These are phyloP conservation scores for Fusarium torulosum DNA, from an alignment of 2,329 filamentous ascomycete genomes.

Conservation along the genomic window DNA sequence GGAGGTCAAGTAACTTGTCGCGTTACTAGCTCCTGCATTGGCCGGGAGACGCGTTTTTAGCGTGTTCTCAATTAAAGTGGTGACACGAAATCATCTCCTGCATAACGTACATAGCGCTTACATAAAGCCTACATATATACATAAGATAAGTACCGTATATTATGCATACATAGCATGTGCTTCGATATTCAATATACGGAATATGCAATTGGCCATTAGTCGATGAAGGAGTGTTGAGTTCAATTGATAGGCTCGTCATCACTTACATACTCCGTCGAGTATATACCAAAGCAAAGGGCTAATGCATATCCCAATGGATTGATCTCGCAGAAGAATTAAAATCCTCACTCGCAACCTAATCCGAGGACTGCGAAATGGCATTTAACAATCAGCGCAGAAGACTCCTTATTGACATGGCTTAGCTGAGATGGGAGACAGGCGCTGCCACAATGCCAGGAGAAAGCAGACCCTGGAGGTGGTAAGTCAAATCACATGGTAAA, in stretches of 20 bases:
- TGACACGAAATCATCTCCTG: conserved; percentile 38
- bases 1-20: conserved; percentile 33
- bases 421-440: no score
- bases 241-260: no score
- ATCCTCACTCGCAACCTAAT: neutral
- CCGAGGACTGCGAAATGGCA: no score
- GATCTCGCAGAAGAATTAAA: neutral
- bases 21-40: conserved; percentile 40
- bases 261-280: no score
- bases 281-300: neutral
- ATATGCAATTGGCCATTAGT: neutral
- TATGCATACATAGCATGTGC: no score
- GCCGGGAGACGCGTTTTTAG: conserved; percentile 48
- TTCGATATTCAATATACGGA: no score
- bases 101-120: conserved; percentile 3
- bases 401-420: no score
- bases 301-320: neutral
- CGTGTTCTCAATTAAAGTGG: conserved; percentile 45
- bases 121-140: neutral
- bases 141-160: no score
- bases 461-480: no score
- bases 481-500: neutral
- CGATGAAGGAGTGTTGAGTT: neutral
- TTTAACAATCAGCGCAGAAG: no score
- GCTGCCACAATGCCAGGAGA: neutral